Base-by-base conservation (phyloP, 352 stramenopile species). In the Pythium sukuiense region DNA sequence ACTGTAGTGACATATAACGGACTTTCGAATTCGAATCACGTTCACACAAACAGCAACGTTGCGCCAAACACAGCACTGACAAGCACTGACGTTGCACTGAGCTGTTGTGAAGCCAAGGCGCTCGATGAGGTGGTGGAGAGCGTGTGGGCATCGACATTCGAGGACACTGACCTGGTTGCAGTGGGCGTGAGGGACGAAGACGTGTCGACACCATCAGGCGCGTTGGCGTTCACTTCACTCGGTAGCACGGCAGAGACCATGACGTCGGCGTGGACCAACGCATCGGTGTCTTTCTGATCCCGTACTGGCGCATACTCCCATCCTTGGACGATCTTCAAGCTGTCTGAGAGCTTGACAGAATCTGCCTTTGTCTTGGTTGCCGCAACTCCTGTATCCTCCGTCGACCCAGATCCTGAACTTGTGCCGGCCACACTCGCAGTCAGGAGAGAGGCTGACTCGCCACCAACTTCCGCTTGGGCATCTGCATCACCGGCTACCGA, bases 261-360 rank as follows among this genome's bases (percentile, higher is more conserved):
- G 27, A 41, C 50, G 50, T 57, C 50, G 13, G 12, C 29, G 11
- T 55, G 48, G 8, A 55, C 48, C 13, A 24, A 5, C 13, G 39
- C 50, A 26, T 6, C 50, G 6, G 26, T 41, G 29, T 20, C 26
- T 24, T 24, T 39, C 14, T 57, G 26, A 14, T 57, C 30, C 8
- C 50, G 50, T 6, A 39, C 30, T 14, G 50, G 30, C 30, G 50
- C 50, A 29, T 41, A 57, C 30, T 57, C 20, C 50, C 50, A 57
- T 30, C 50, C 50, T 24, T 30, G 7, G 29, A 57, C 30, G 50
- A 57, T 57, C 29, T 57, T n/a, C 29, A 57, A 26, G 16, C 43
- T 29, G 8, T 30, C 3, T 24, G 50, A 57, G 18, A 57, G 29
- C 13, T 29, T 55, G 26, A 57, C 50, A 29, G 14, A 13, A 3